Conservation (phyloP, 805 yeast genomes). For the Suhomyces kilbournensis region DNA sequence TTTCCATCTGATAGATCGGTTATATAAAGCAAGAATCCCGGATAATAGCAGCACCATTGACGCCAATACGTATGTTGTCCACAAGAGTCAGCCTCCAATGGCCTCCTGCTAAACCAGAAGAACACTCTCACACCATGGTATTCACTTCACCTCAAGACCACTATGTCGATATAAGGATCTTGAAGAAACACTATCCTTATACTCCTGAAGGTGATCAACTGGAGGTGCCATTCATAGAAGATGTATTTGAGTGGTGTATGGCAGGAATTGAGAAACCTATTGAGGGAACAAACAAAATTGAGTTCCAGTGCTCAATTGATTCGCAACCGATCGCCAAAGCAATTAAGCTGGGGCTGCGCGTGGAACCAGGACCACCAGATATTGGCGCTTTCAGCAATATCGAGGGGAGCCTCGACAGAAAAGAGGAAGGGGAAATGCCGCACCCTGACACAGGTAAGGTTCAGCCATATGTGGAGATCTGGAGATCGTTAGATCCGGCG, state of each 20-base stretch:
- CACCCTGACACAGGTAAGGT: conserved; percentile 42
- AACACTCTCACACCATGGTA: conserved; percentile 48
- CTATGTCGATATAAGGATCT: conserved; percentile 47
- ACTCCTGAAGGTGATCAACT: background rate
- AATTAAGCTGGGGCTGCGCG: conserved; percentile 27
- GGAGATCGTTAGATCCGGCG: conserved; percentile 50
- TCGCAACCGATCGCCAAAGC: conserved; percentile 34
- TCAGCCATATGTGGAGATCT: conserved; percentile 50
- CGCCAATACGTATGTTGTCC: background rate
- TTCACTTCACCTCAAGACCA: conserved; percentile 41
- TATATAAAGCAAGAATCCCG: background rate
- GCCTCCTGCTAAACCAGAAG: conserved; percentile 42
- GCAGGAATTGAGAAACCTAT: conserved; percentile 47
- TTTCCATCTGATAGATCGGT: background rate
- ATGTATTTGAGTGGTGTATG: conserved; percentile 56
- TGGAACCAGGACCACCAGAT: conserved; percentile 36
- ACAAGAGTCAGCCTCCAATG: conserved; percentile 53
- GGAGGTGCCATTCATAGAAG: conserved; percentile 12
- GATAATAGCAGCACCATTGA: background rate
- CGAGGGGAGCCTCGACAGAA: conserved; percentile 37
- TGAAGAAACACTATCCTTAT: conserved; percentile 10
- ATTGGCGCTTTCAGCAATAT: conserved; percentile 44
- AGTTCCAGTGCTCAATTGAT: conserved; percentile 44
- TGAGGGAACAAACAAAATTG: conserved; percentile 31
- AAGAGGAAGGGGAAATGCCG: conserved; percentile 50